Evolutionary conservation across 192 early-diverging fungal genomes (phyloP).

Genomic region (Gonapodya prolifera): DNA sequence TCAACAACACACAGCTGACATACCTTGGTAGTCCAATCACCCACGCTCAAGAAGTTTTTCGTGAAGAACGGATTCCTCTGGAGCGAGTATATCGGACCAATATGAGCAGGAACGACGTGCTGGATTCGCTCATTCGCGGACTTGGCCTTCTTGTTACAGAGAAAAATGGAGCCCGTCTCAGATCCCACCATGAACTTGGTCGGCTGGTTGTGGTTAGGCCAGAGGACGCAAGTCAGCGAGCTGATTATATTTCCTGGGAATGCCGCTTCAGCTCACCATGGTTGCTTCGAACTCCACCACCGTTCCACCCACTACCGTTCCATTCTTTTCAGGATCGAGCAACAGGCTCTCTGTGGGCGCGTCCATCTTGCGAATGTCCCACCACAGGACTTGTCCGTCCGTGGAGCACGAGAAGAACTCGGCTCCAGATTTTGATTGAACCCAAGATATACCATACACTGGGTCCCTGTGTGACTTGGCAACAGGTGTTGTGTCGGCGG

Average conservation of each 20-base stretch:
- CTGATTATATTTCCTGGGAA: conserved; percentile 1
- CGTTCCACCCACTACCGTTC: conserved; percentile 42
- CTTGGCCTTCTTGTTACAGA: conserved; percentile 56
- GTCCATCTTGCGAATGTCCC: conserved; percentile 46
- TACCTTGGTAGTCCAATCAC: conserved; percentile 46
- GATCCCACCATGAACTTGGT: conserved; percentile 55
- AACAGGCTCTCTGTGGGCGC: conserved; percentile 41
- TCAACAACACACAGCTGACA: not conserved
- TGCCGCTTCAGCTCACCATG: conserved; percentile 30
- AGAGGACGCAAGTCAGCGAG: not conserved
- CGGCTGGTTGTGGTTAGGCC: conserved; percentile 30
- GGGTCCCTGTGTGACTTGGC: conserved; percentile 46
- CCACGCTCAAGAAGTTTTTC: conserved; percentile 48
- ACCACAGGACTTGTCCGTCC: conserved; percentile 48
- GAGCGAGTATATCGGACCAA: conserved; percentile 40
- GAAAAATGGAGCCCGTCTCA: conserved; percentile 44
- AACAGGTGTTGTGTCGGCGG: conserved; percentile 40
- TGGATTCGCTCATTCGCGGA: conserved; percentile 43
- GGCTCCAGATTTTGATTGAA: conserved; percentile 41
- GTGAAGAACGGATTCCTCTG: conserved; percentile 49
- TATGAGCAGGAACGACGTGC: conserved; percentile 43
- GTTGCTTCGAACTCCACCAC: conserved; percentile 49
- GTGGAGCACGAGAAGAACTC: conserved; percentile 48
- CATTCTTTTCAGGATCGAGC: conserved; percentile 52
- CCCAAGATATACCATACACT: conserved; percentile 41